Base-by-base conservation (phyloP, 2,329 filamentous ascomycete genomes). In the Periconia sp. region DNA sequence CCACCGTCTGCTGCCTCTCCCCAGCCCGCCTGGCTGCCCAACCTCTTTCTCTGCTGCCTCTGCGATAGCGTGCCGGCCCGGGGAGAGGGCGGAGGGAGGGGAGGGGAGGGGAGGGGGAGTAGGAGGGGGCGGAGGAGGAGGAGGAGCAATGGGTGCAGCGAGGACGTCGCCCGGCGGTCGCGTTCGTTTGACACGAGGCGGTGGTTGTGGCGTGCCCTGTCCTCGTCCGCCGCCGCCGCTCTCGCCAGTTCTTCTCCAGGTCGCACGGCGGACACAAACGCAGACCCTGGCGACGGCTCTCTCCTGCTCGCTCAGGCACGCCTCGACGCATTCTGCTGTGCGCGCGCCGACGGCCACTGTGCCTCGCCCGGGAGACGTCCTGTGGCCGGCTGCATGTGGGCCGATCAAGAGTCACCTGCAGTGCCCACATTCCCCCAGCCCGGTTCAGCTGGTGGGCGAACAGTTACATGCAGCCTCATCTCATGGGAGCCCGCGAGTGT, bases 391-490 rank as follows among this genome's bases (percentile, higher is more conserved):
- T 59, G 61, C 57, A 61, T 24, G 45, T 40, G 51, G 52, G 50
- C 49, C 36, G 38, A 59, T 57, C 40, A 33, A 49, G 46, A 44
- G 23, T 43, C 37, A 52, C 44, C 48, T 39, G 43, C 46, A 56
- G 56, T 55, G 55, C 48, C 33, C 52, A 46, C 23, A 38, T 40
- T 34, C 59, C 54, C 48, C 41, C 46, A 56, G 48, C 57, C 62
- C 44, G 60, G 59, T 64, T 58, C 59, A 59, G 50, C 53, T 63
- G 37, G 37, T 34, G 43, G 34, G 31, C 40, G 48, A 56, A 50
- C 51, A 46, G 58, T 57, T 55, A 54, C 57, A 63, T 56, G 55
- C 56, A 61, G 64, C 63, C 63, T 63, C 60, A 56, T 58, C 53
- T 53, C 57, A 55, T 57, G 52, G 43, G 50, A 48, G 43, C 44